Base-by-base conservation (phyloP, 2,329 filamentous ascomycete genomes). In the Curvularia hawaiiensis region DNA sequence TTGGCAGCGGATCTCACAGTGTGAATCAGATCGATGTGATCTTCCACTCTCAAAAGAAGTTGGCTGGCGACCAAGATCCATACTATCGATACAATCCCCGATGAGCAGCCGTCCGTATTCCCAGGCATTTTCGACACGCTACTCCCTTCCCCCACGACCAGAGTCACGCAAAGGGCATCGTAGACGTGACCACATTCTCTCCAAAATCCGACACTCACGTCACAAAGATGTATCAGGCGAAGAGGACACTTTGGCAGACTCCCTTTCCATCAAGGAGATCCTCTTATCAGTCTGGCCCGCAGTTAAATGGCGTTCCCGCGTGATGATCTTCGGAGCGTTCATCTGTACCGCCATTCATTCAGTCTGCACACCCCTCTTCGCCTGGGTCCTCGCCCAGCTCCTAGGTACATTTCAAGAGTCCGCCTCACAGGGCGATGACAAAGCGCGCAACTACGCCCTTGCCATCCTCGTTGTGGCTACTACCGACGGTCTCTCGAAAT, bases 351-450 rank as follows among this genome's bases (percentile, higher is more conserved):
- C 89, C 1, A 65, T 88, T 0, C 87, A 90, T 46, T 88, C 90
- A 3, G 84, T 82, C 3, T 82, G 85, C 26, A 90, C 89, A 0
- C 90, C 92, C 0, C 79, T 85, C 0, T 97, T 97, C 66, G 89
- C 91, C 0, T 92, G 84, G 71, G 80, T 90, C 9, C 88, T 97
- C 50, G 85, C 91, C 0, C 85, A 88, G 54, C 82, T 97, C 0
- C 82, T 96, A 0, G 78, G 80, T 2, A 88, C 88, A 0, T 91
- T 95, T 71, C 91, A 89, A 75, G 74, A 83, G 0, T 68, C 80
- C 0, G 74, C 75, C 0, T 77, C 82, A 49, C 82, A 84, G 50
- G 72, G 41, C 4, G 12, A 79, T 6, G 76, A 80, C 0, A 74
- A 76, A 8, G 85, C 88, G 0, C 79, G 84, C 38, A 83, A 77